Evolutionary conservation across 1,139 yeast genomes (phyloP).

Genomic region (Hansenula anomala): DNA sequence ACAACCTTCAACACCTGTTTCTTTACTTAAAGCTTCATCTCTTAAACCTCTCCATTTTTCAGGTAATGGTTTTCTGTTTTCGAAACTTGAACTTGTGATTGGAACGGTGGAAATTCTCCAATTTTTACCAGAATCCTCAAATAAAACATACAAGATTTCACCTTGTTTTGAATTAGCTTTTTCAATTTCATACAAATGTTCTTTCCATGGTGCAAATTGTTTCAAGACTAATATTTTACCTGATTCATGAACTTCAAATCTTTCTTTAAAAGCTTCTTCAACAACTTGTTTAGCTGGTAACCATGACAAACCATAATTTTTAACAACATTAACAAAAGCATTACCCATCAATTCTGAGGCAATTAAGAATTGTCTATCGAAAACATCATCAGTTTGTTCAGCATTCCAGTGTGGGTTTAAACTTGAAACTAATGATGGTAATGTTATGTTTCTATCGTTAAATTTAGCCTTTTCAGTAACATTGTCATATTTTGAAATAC

Average conservation of each 20-base stretch:
- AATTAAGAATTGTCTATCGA: constrained; percentile 58
- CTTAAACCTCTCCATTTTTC: constrained; percentile 92
- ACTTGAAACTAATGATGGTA: constrained; percentile 74
- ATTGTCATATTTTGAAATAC: constrained; percentile 67
- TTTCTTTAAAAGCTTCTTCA: constrained; percentile 53
- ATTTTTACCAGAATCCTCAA: constrained; percentile 62
- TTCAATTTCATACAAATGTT: constrained; percentile 77
- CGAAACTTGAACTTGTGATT: constrained; percentile 66
- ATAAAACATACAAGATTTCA: constrained; percentile 69
- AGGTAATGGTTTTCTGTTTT: constrained; percentile 82
- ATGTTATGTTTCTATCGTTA: constrained; percentile 55
- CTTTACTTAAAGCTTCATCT: constrained; percentile 71
- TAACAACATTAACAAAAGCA: constrained; percentile 64
- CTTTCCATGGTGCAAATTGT: constrained; percentile 91
- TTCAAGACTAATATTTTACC: constrained; percentile 74
- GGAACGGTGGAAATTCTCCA: constrained; percentile 96
- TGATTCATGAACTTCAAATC: constrained; percentile 50
- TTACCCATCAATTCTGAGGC: constrained; percentile 84
- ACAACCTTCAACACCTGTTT: constrained; percentile 78
- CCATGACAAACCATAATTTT: constrained; percentile 81
- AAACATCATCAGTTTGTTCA: constrained; percentile 55
- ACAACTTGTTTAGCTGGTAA: constrained; percentile 84
- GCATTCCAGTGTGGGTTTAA: constrained; percentile 86
- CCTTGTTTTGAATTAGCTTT: constrained; percentile 51
- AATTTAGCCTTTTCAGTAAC: constrained; percentile 43